A percentile compares a stretch with the other conserved stretches of the same genome.
Evolutionary conservation across 1,284 basidiomycete species (phyloP).

Genomic region (Apiotrichum laibachii): DNA sequence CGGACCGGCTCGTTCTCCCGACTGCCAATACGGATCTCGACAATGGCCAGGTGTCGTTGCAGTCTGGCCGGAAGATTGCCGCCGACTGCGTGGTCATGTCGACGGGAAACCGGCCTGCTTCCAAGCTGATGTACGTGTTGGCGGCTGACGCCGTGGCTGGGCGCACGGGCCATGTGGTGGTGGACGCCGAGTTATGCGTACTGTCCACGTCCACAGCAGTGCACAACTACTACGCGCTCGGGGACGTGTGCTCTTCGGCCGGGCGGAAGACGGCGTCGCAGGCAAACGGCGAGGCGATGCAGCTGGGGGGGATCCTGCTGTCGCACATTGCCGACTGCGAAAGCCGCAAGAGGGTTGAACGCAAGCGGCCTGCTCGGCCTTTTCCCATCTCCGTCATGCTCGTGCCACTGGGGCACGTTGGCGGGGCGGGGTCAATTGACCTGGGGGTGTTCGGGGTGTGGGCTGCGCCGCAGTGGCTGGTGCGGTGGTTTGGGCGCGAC

Average conservation of each 20-base stretch:
- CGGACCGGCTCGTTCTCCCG: conserved; percentile 37
- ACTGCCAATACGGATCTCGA: conserved; percentile 26
- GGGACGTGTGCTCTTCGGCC: conserved; percentile 30
- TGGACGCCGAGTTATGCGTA: conserved; percentile 42
- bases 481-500: too few relatives aligned
- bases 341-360: neutral
- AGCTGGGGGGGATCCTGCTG: neutral
- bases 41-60: conserved; percentile 4
- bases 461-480: too few relatives aligned
- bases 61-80: conserved; percentile 37
- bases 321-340: neutral
- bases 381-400: neutral
- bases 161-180: conserved; percentile 37
- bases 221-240: conserved; percentile 43
- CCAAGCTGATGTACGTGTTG: conserved; percentile 15
- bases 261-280: conserved; percentile 14
- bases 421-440: too few relatives aligned
- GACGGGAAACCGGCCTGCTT: conserved; percentile 49
- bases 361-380: neutral
- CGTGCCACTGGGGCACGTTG: neutral
- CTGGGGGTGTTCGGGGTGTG: too few relatives aligned
- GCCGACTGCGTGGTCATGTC: conserved; percentile 53
- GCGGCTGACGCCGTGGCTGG: conserved; percentile 45
- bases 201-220: conserved; percentile 7
- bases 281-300: conserved; percentile 1